phyloP scores from a whole-genome alignment of 1,284 basidiomycete genomes.

The Meira miltonrushii region DNA sequence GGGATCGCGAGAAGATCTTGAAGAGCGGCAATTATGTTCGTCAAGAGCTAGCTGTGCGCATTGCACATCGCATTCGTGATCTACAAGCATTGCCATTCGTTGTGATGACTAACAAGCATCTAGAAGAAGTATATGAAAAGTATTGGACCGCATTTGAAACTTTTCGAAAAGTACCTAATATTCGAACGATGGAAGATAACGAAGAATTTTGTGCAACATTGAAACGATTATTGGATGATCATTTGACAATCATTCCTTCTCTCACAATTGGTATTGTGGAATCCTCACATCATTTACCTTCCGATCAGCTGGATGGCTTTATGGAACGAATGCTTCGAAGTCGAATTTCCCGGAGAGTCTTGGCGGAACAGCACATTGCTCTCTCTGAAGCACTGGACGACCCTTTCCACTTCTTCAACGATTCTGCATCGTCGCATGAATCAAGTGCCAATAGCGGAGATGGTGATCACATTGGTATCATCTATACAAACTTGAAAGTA shows the following conservation, averaged over 20 bases:
- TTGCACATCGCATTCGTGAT: conserved; percentile 80
- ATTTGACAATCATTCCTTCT: conserved; percentile 58
- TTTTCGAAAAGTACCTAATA: conserved; percentile 69
- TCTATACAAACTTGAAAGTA: conserved; percentile 70
- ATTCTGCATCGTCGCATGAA: conserved; percentile 1
- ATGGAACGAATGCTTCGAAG: conserved; percentile 87
- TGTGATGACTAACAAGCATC: conserved; percentile 78
- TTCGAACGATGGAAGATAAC: conserved; percentile 72
- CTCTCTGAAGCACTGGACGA: conserved; percentile 61
- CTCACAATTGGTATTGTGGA: conserved; percentile 52
- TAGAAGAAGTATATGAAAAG: conserved; percentile 69
- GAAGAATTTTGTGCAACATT: conserved; percentile 71
- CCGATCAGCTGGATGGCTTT: conserved; percentile 76
- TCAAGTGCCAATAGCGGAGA: conserved; percentile 12
- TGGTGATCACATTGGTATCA: conserved; percentile 70
- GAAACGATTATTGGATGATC: conserved; percentile 65
- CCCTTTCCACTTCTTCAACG: conserved; percentile 42
- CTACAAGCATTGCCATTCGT: conserved; percentile 79
- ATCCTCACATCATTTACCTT: conserved; percentile 66
- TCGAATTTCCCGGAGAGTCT: conserved; percentile 74
- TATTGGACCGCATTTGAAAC: conserved; percentile 55
- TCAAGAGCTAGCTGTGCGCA: conserved; percentile 77
- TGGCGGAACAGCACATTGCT: conserved; percentile 83
- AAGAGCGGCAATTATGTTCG: conserved; percentile 78
- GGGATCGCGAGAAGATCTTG: conserved; percentile 38